Percentiles rank a stretch among this genome's conserved stretches.
phyloP scores from a whole-genome alignment of 1,284 basidiomycete species.

The Ceratobasidium sp. region DNA sequence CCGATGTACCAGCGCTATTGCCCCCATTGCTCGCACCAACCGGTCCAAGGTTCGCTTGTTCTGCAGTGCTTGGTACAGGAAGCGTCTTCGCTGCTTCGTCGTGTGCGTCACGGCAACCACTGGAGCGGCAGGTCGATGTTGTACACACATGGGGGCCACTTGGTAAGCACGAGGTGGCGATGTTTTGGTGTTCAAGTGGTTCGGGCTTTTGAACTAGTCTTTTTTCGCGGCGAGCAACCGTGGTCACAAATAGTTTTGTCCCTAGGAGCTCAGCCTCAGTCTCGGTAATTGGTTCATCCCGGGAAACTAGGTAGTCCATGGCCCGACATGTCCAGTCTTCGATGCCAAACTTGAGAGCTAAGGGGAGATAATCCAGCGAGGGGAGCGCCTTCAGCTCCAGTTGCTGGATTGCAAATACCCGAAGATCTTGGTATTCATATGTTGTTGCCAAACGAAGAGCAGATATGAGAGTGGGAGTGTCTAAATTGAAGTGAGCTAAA shows the following conservation, averaged over 20 bases:
- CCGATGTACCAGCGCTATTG: background rate
- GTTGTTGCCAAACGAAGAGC: slow-evolving; percentile 49
- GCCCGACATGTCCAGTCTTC: background rate
- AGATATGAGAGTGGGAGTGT: slow-evolving; percentile 51
- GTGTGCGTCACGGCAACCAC: slow-evolving; percentile 36
- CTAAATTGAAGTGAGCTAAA: slow-evolving; percentile 50
- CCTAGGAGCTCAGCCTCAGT: slow-evolving; percentile 33
- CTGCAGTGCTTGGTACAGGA: slow-evolving; percentile 20
- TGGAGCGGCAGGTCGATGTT: no score
- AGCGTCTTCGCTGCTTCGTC: slow-evolving; percentile 25
- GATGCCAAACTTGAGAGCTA: slow-evolving; percentile 32
- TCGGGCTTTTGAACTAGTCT: background rate
- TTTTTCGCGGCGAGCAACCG: slow-evolving; percentile 12
- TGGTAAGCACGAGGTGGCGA: no score
- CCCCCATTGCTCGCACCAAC: slow-evolving; percentile 33
- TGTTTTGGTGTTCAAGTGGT: no score
- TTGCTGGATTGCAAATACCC: slow-evolving; percentile 61
- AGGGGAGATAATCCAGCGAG: background rate
- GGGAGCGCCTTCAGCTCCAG: slow-evolving; percentile 53
- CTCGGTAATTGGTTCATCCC: slow-evolving; percentile 27
- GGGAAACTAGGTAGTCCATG: slow-evolving; percentile 8
- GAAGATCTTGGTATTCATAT: slow-evolving; percentile 62
- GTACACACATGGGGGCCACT: no score
- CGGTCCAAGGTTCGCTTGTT: slow-evolving; percentile 37
- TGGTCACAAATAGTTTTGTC: slow-evolving; percentile 2